Evolutionary conservation across 2,329 filamentous ascomycete species (phyloP).

Genomic region (Arthrinium puccinioides): DNA sequence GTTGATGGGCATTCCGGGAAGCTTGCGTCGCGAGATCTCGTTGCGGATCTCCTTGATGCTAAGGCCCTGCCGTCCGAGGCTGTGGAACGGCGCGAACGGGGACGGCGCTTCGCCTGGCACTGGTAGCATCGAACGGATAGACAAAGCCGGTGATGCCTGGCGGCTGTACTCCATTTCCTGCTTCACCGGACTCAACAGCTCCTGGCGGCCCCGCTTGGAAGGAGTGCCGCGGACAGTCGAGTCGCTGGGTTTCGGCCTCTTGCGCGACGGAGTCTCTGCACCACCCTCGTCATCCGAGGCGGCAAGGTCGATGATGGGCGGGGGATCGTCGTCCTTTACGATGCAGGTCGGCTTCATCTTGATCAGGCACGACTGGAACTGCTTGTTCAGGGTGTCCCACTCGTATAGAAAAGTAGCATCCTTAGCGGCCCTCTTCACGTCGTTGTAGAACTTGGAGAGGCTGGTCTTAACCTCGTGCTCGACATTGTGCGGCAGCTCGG

Average conservation of each 20-base stretch:
- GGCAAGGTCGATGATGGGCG: constrained; percentile 19
- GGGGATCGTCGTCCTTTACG: constrained; percentile 16
- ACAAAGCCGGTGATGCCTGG: too few relatives aligned
- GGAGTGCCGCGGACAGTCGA: constrained; percentile 19
- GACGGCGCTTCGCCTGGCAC: constrained; percentile 4
- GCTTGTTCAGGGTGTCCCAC: constrained; percentile 23
- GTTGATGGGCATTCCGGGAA: constrained; percentile 47
- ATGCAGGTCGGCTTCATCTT: constrained; percentile 25
- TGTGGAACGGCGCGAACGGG: constrained; percentile 30
- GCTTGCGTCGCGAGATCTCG: constrained; percentile 46
- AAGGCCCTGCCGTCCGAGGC: constrained; percentile 32
- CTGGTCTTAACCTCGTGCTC: constrained; percentile 57
- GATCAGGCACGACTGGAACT: constrained; percentile 24
- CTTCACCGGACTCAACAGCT: constrained; percentile 8
- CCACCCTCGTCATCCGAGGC: constrained; percentile 17
- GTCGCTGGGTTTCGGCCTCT: constrained; percentile 19
- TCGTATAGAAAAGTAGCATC: constrained; percentile 32
- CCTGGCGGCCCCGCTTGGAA: constrained; percentile 18
- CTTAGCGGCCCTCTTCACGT: constrained; percentile 46
- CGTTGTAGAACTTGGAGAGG: constrained; percentile 47
- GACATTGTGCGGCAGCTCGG: constrained; percentile 62
- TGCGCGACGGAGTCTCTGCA: constrained; percentile 14
- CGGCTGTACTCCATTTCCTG: background rate
- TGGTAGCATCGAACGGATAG: background rate
- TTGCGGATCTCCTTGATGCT: constrained; percentile 44